Base-by-base conservation (phyloP, 2,329 filamentous ascomycete species). In the Cladophialophora yegresii region DNA sequence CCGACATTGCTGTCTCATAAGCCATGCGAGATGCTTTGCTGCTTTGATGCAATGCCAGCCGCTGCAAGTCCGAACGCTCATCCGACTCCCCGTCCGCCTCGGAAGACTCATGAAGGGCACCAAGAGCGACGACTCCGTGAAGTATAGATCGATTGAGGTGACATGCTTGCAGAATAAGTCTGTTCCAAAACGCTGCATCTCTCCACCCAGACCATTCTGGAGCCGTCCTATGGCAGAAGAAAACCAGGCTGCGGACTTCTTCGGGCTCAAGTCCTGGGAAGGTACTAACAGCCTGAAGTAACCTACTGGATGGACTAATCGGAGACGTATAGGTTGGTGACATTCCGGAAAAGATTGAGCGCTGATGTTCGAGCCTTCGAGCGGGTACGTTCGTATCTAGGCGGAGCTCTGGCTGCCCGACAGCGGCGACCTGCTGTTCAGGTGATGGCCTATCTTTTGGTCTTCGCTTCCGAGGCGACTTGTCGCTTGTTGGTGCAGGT, bases 101-200 rank as follows among this genome's bases (percentile, higher is more conserved):
- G 54, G 63, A 67, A 20, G 68, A 68, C 62, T 75, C 73, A 56
- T 75, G 73, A 8, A 74, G 55, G 6, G 73, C 71, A 12, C 73
- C 73, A 8, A 74, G 59, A 8, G 73, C 73, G 28, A 74, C 70
- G 57, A 73, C 68, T 9, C 71, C 69, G 62, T 75, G 72, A 60
- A 73, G 72, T 22, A 75, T 67, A 1, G 72, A 71, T 33, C 67
- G 72, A 54, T 74, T 72, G 10, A 71, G 66, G 47, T 73, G 72
- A 33, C 69, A 73, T 12, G 72, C 71, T 55, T 74, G 73, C 55
- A 73, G 67, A 8, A 75, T 71, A 2, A 73, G 55, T 20, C 70
- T 67, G 54, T 69, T 72, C 73, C 73, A 75, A 47, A 75, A 74
- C 12, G 64, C 58, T 10, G 67, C 68, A 58, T 70, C 68, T 22